A percentile compares a stretch with the other conserved stretches of the same genome.
phyloP scores from a whole-genome alignment of 768 basidiomycete genomes.

The Sistotremastrum suecicum region DNA sequence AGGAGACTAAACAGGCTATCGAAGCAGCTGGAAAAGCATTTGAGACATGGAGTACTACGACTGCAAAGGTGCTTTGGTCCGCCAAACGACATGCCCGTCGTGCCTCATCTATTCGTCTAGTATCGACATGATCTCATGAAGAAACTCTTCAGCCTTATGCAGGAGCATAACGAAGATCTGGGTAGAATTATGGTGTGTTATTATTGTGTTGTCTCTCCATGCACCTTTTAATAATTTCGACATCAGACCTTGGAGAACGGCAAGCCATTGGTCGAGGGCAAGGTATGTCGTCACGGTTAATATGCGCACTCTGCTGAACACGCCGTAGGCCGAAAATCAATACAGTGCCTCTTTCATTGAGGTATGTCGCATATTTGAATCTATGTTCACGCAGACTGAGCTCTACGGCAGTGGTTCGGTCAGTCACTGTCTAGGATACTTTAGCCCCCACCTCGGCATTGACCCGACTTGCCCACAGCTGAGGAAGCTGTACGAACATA shows the following conservation, averaged over 20 bases:
- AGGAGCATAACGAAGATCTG: conserved; percentile 76
- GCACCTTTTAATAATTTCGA: conserved; percentile 3
- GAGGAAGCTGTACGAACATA: conserved; percentile 88
- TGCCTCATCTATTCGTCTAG: conserved; percentile 20
- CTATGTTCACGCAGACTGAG: conserved; percentile 4
- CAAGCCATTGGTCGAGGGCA: conserved; percentile 73
- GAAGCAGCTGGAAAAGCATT: conserved; percentile 70
- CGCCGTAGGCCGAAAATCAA: conserved; percentile 52
- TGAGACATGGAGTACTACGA: conserved; percentile 74
- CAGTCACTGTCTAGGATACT: conserved; percentile 7
- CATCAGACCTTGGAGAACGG: conserved; percentile 87
- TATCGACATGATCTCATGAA: conserved; percentile 71
- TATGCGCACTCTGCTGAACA: not conserved
- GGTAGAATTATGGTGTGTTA: conserved; percentile 65
- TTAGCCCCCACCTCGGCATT: not conserved
- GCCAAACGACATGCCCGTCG: not conserved
- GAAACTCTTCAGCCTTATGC: conserved; percentile 69
- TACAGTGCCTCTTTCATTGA: conserved; percentile 83
- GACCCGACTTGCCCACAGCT: conserved; percentile 30
- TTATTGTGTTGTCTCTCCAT: not conserved
- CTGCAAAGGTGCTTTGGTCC: conserved; percentile 49
- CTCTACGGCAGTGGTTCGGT: conserved; percentile 63
- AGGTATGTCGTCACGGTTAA: conserved; percentile 27
- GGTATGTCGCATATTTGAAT: conserved; percentile 27
- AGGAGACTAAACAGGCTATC: conserved; percentile 77